Evolutionary conservation across 345 rosid genomes (phyloP).

Genomic region (Salix viminalis): DNA sequence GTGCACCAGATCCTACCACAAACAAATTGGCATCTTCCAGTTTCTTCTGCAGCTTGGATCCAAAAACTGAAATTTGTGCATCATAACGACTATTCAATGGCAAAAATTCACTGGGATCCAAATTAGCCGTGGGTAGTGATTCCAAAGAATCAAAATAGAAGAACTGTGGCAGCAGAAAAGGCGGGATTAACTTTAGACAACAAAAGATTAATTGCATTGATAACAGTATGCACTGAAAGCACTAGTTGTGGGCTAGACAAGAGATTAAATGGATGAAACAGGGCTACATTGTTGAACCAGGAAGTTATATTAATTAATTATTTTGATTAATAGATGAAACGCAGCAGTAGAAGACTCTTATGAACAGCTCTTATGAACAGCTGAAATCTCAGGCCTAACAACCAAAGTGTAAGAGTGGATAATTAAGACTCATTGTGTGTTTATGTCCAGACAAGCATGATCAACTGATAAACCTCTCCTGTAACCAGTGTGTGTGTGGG

Average conservation of each 20-base stretch:
- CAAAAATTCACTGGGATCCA: slow-evolving; percentile 61
- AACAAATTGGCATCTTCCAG: slow-evolving; percentile 81
- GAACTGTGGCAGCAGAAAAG: slow-evolving; percentile 46
- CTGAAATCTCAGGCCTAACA: neutral
- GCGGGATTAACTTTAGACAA: neutral
- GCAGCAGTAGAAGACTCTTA: neutral
- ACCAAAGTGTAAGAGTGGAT: neutral
- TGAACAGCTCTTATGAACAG: neutral
- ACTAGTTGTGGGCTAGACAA: neutral
- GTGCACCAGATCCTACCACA: slow-evolving; percentile 93
- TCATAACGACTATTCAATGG: slow-evolving; percentile 82
- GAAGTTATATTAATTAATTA: neutral
- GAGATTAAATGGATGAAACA: neutral
- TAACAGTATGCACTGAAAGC: neutral
- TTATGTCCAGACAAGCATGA: neutral
- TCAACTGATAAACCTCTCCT: neutral
- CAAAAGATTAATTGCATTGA: neutral
- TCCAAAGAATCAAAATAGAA: slow-evolving; percentile 96
- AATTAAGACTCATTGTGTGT: neutral
- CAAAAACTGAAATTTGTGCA: slow-evolving; percentile 98
- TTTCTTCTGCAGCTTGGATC: slow-evolving; percentile 86
- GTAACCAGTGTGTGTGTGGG: too few species aligned
- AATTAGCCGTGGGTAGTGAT: slow-evolving; percentile 73
- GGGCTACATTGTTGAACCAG: neutral
- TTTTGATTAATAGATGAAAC: neutral